Base-by-base conservation (phyloP, 345 rosid species). In the Raphanus sativus region DNA sequence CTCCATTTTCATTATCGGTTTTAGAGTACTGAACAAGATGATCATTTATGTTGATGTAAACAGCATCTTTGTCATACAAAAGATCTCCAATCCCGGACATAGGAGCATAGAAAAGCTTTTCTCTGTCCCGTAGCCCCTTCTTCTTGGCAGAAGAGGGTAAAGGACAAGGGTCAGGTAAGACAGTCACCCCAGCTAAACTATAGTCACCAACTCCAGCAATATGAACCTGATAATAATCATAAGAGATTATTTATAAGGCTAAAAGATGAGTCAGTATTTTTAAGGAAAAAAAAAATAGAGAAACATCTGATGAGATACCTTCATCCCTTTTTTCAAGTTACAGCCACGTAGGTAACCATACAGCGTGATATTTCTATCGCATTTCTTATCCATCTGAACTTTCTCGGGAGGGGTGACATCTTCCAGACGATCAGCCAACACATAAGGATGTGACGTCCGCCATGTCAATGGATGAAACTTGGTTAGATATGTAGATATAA, bases 161-260 rank as follows among this genome's bases (percentile, higher is more conserved):
- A 64, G 98, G 98, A 73, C 99, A 95, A 70, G 98, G 99, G 85
- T 95, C 99, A 73, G 89, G 33, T 86, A 95, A 83, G 65, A 85
- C 87, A 32, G 92, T 86, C 60, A 88, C 90, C 42, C 97, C 93
- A 73, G 91, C 89, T 83, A 95, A 82, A 80, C 86, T 73, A 69
- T 83, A 88, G 79, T 95, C 99, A 28, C 98, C 99, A 84, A 95
- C 99, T 78, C 99, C 99, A 77, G 99, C 97, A 77, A 95, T 89
- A 84, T 95, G 99, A 50, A 95, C 92, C 99, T 95, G 84, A 76
- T 78, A 69, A 67, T 55, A 70, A 67, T 55, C 45, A 78, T 50
- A 58, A 62, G 8, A 4, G 17, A 55, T 65, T 17, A 36, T 32
- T 0, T 32, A 32, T 32, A 63, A 67, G 4, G 64, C 58, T 48